These are phyloP conservation scores for Spinellus fusiger DNA, from an alignment of 192 early-diverging fungal genomes.

Conservation along the genomic window DNA sequence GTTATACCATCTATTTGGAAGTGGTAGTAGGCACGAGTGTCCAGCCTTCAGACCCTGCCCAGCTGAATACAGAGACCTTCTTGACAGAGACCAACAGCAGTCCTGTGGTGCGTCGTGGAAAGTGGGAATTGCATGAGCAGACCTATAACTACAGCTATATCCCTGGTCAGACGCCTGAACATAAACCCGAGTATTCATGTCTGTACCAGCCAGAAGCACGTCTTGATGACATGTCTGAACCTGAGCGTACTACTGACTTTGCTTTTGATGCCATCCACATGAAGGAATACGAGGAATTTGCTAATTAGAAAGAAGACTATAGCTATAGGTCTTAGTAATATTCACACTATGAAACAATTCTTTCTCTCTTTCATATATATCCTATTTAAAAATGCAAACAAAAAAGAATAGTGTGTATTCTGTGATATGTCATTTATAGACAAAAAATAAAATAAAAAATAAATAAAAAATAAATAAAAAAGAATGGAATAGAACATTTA, in stretches of 20 bases:
- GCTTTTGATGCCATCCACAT: background rate
- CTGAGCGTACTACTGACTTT: background rate
- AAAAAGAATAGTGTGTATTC: no score
- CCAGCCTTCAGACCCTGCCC: constrained; percentile 31
- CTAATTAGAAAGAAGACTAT: background rate
- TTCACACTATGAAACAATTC: background rate
- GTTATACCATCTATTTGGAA: constrained; percentile 81
- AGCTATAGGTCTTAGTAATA: background rate
- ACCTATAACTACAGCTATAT: constrained; percentile 73
- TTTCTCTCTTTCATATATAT: no score
- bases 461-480: no score
- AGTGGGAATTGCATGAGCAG: constrained; percentile 93
- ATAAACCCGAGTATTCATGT: constrained; percentile 53
- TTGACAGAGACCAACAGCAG: background rate
- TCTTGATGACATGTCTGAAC: constrained; percentile 5
- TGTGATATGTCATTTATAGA: no score
- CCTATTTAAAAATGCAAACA: no score
- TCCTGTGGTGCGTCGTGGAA: constrained; percentile 50
- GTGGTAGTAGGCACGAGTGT: constrained; percentile 49
- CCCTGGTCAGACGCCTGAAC: constrained; percentile 31
- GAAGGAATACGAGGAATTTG: constrained; percentile 25
- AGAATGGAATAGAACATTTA: no score
- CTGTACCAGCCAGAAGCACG: constrained; percentile 47
- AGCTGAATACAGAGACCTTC: constrained; percentile 14
- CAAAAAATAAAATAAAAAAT: no score